Base-by-base conservation (phyloP, 257 asterid genomes). In the Solanum okadae region DNA sequence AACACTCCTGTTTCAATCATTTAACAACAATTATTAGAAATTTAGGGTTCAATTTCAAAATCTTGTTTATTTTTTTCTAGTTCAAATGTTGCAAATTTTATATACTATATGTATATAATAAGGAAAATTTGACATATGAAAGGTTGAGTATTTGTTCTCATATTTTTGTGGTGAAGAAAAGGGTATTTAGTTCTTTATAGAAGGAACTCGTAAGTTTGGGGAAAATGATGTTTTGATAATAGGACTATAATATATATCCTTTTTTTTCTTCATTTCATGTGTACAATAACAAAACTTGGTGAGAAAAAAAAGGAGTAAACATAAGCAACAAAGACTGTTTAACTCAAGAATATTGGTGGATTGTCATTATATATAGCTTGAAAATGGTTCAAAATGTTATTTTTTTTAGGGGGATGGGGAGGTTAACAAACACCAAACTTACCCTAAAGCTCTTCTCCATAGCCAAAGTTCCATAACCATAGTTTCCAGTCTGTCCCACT, bases 391-490 rank as follows among this genome's bases (percentile, higher is more conserved):
- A 81, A 81, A 25, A 33, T 67, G 34, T 14, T 31, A 3, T 16
- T 16, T 52, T 14, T 46, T 44, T 34, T 31, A 27, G 4, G 29
- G 31, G 71, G 25, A 25, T 23, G 31, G 14, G 27, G 44, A n/a
- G 56, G 0, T 73, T 35, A 75, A 35, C 6, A 18, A 73, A 13
- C 63, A 59, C 65, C 79, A 29, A 65, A 84, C 97, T 92, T 72
- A 97, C 99, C 90, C 95, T 88, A 85, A 96, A 94, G 61, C 94
- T 95, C 90, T 89, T 93, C 91, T 96, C 99, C 96, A 96, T 93
- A 61, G 98, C 96, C 79, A 93, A 59, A 67, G 98, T 91, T 88
- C 98, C 98, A 89, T 93, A 95, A 23, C 93, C 94, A 38, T 90
- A 89, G 88, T 89, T 92, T 14, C 94, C 96, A 81, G 89, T 88